Evolutionary conservation across 306 rosid genomes (phyloP).

Genomic region (Parietaria judaica): DNA sequence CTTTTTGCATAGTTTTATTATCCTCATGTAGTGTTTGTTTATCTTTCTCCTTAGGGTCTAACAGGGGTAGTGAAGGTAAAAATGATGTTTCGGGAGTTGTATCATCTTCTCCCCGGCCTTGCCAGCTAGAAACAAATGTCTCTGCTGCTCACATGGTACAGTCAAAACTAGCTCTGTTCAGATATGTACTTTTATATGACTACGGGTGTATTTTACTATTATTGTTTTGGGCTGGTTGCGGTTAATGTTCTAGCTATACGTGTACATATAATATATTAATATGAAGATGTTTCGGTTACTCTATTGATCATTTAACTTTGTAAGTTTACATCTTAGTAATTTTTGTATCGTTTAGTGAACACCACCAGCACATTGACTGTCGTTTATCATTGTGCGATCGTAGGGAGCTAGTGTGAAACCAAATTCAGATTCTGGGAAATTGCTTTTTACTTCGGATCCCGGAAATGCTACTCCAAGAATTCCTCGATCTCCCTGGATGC

Average conservation of each 20-base stretch:
- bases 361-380: background rate
- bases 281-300: background rate
- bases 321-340: background rate
- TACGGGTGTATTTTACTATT: background rate
- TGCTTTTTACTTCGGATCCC: slow-evolving; percentile 20
- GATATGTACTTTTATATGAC: background rate
- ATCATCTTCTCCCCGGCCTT: slow-evolving; percentile 28
- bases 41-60: slow-evolving; percentile 31
- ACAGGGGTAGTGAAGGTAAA: slow-evolving; percentile 30
- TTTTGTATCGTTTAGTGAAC: background rate
- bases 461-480: slow-evolving; percentile 30
- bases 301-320: background rate
- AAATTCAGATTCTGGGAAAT: slow-evolving; percentile 15
- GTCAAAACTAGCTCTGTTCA: slow-evolving; percentile 1
- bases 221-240: too few relatives aligned
- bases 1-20: background rate
- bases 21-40: slow-evolving; percentile 13
- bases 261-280: too few relatives aligned
- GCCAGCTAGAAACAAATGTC: slow-evolving; percentile 27
- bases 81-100: slow-evolving; percentile 39
- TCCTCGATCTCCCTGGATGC: slow-evolving; percentile 83
- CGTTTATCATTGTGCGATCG: background rate
- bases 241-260: too few relatives aligned
- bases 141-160: slow-evolving; percentile 38
- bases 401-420: slow-evolving; percentile 17